Evolutionary conservation across 2,329 filamentous ascomycete species (phyloP), one percentile per base, ranked within the genome.

Genomic region (Ciborinia camelliae): DNA sequence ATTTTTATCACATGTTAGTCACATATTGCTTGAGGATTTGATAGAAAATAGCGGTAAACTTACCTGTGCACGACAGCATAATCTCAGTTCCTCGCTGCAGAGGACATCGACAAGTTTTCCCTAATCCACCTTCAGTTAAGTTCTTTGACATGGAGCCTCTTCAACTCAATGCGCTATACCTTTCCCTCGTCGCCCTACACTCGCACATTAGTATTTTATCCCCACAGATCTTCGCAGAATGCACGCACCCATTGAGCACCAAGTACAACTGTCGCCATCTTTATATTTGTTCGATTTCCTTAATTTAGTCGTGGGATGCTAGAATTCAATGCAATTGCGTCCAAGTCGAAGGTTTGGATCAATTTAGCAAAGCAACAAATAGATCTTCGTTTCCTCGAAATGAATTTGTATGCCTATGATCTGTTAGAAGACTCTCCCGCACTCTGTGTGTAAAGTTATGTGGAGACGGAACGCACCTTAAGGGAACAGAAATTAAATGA

Each of bases 211-310:
- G 57, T 39, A 62, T 62, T 59, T 28, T 47, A 48, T 47, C 6
- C 61, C 37, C 35, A 37, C 51, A 43, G 48, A 61, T 35, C n/a
- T 63, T 43, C 41, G 48, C 55, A 58, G 53, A 61, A 45, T 30
- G 28, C 82, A 74, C 84, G 81, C 72, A 83, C 83, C 79, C 82
- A 86, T 75, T 85, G 83, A 69, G 81, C 79, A 64, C 83, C 83
- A 70, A 85, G 78, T 62, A 84, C 79, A 65, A 84, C 79, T 39
- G 82, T 84, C 65, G 82, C 81, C 74, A 65, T 65, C 26, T 63
- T 58, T 37, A 37, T 43, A 28, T 30, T 32, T 12, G 59, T 9
- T n/a, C 7, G 12, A 23, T 14, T 28, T 64, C 32, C 12, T 28
- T 28, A 77, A 77, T 32, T 35, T 32, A 20, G 47, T 54, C 23